Percentiles rank a stretch among this genome's conserved stretches.
Evolutionary conservation across 345 rosid genomes (phyloP).

Genomic region (Lumnitzera littorea): DNA sequence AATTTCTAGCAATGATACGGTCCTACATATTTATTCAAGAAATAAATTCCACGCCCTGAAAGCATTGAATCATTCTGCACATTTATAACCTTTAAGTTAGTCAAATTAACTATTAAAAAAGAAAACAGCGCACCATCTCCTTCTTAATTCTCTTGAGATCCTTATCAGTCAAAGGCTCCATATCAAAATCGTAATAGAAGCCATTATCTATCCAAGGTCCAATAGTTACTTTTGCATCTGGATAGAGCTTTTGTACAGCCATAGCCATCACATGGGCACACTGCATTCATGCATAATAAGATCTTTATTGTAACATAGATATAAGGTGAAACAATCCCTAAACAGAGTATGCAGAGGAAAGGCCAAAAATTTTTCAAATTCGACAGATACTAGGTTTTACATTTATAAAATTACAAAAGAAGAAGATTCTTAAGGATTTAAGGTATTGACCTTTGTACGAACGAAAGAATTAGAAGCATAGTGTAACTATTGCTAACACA

Average conservation of each 20-base stretch:
- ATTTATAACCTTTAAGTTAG: background rate
- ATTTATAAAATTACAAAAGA: too few relatives aligned
- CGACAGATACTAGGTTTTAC: background rate
- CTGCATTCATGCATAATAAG: constrained; percentile 28
- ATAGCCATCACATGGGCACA: constrained; percentile 99
- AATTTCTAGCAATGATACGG: constrained; percentile 70
- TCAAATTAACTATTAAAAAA: background rate
- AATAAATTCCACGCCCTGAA: constrained; percentile 39
- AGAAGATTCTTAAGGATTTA: too few relatives aligned
- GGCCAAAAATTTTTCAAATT: background rate
- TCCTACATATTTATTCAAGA: constrained; percentile 67
- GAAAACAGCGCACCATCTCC: constrained; percentile 72
- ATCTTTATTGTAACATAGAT: background rate
- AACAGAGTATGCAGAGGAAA: too few relatives aligned
- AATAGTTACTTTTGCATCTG: constrained; percentile 88
- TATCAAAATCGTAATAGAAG: constrained; percentile 89
- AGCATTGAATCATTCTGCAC: constrained; percentile 22
- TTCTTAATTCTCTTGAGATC: constrained; percentile 91
- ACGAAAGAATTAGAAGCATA: background rate
- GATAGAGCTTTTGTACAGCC: constrained; percentile 93
- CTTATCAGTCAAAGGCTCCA: constrained; percentile 80
- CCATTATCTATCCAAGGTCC: constrained; percentile 99
- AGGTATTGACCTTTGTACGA: too few relatives aligned
- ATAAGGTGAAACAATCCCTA: too few relatives aligned
- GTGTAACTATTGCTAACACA: too few relatives aligned